These are phyloP conservation scores for Citrullus colocynthis DNA, from an alignment of 306 rosid genomes.

Conservation along the genomic window DNA sequence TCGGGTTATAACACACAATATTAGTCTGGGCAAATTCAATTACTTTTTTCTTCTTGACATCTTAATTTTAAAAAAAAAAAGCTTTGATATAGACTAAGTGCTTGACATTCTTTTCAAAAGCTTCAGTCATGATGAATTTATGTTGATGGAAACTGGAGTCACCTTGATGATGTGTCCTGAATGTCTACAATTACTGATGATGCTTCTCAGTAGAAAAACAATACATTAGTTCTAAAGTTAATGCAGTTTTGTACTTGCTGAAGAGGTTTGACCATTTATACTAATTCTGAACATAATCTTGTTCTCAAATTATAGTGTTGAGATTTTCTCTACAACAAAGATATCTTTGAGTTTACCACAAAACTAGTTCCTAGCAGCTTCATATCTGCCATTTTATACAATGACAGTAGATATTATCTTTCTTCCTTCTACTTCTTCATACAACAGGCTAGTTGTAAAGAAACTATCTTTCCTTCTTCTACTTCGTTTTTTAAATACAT, in stretches of 20 bases:
- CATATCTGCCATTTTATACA: not conserved
- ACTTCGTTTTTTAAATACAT: not conserved
- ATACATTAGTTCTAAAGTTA: not conserved
- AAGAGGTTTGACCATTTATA: not conserved
- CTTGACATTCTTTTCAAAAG: not conserved
- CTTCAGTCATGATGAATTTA: not conserved
- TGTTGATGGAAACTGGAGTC: not conserved
- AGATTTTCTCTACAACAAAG: not conserved
- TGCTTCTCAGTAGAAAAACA: not conserved
- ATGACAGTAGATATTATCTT: not conserved
- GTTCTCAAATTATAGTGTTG: not conserved
- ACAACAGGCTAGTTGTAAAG: no score
- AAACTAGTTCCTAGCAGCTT: not conserved
- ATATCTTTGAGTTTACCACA: not conserved
- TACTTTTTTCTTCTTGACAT: not conserved
- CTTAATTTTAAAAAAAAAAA: not conserved
- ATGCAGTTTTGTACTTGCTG: not conserved
- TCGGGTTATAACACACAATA: no score
- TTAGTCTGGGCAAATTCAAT: not conserved
- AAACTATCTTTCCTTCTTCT: not conserved
- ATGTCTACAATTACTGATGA: not conserved
- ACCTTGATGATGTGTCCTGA: not conserved
- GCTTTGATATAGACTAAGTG: not conserved
- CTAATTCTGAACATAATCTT: not conserved
- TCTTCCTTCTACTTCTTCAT: not conserved